Base-by-base conservation (phyloP, 2,329 filamentous ascomycete genomes). In the Aspergillus niger region DNA sequence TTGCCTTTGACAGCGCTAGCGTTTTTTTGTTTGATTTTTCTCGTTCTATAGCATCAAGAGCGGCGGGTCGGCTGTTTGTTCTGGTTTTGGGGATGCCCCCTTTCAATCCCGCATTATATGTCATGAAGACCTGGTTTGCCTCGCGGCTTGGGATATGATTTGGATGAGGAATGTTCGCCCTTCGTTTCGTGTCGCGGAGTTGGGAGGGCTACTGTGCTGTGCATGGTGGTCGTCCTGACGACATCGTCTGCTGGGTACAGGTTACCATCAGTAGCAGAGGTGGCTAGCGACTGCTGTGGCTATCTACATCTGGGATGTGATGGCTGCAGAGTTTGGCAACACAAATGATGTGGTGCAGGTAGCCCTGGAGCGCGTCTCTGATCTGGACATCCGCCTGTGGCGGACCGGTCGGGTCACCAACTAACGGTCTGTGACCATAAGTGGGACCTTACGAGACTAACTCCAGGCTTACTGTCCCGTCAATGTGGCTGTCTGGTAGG, bases 91-190 rank as follows among this genome's bases (percentile, higher is more conserved):
- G 64, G 67, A 70, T 73, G 70, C 70, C 69, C 68, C 65, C 69
- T 72, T 75, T 74, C 65, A 70, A 68, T 72, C 75, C 73, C 72
- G 69, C 73, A 76, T 78, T 36, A 76, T 76, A 77, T 76, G 74
- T 79, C 76, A 76, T 75, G 72, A 80, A 81, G 78, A 80, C 74
- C 69, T 76, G 77, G 77, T 77, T 66, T 74, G 79, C 79, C 79
- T 81, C 79, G 69, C 79, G 79, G 79, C 79, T 74, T 72, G 73
- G 75, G 76, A 77, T 76, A 77, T 74, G 74, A 76, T 72, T 73
- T 72, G 74, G 76, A 77, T 74, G 71, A 74, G 75, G 65, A 70
- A 72, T 72, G 71, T 72, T 70, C 69, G 68, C 8, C 68, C 67
- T 69, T 72, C 60, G 56, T 60, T 74, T 74, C 69, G 70, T 64